A percentile compares a stretch with the other conserved stretches of the same genome.
Conservation (phyloP, 2,329 filamentous ascomycete genomes). For the Aspergillus sp. region DNA sequence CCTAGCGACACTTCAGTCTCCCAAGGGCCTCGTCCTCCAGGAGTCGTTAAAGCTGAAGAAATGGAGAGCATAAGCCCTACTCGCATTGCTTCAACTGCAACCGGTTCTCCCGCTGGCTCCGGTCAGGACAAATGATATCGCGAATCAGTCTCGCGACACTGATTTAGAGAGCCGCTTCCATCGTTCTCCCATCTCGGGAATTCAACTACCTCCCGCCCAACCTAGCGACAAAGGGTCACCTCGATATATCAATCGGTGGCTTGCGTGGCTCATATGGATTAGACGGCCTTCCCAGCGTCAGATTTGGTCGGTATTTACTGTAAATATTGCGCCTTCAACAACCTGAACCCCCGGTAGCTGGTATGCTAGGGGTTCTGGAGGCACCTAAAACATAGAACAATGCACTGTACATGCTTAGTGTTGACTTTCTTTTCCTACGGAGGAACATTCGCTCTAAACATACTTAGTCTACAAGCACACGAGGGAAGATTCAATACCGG, state of each 20-base stretch:
- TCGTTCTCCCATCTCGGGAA: conserved; percentile 9
- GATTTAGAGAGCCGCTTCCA: conserved; percentile 19
- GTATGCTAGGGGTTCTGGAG: conserved; percentile 11
- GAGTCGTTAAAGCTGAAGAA: conserved; percentile 5
- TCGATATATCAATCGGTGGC: background rate
- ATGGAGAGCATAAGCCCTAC: conserved; percentile 1
- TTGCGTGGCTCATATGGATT: background rate
- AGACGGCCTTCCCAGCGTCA: background rate
- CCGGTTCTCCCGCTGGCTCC: background rate
- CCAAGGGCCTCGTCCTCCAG: conserved; percentile 9
- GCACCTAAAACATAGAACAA: conserved; percentile 5
- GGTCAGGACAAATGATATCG: conserved; percentile 2
- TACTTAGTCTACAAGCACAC: background rate
- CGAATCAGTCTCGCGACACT: conserved; percentile 15
- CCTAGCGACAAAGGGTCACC: background rate
- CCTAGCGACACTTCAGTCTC: conserved; percentile 15
- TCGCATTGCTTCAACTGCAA: background rate
- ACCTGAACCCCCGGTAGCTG: conserved; percentile 12
- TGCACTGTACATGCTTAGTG: background rate
- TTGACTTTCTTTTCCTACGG: background rate
- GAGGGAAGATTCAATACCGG: background rate
- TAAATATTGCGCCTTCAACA: conserved; percentile 2
- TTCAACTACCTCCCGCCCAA: conserved; percentile 1
- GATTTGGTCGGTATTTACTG: conserved; percentile 8
- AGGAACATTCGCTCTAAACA: background rate